Percentiles rank a stretch among this genome's conserved stretches.
Conservation (phyloP, 305 asterid genomes). For the Solanum hybrid region DNA sequence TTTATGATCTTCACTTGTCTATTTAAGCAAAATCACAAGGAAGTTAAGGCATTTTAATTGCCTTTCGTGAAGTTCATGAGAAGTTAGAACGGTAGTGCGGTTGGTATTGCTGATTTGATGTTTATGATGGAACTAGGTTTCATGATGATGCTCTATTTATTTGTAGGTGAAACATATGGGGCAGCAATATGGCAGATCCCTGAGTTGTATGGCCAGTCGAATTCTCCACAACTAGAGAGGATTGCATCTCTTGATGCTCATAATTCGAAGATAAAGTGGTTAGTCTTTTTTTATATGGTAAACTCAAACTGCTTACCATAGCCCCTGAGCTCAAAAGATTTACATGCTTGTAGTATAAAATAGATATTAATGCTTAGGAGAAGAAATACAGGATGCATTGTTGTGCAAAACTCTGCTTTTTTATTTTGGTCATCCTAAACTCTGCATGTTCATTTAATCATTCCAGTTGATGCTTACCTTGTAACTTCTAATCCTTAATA, state of each 20-base stretch:
- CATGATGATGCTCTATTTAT: background rate
- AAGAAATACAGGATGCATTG: background rate
- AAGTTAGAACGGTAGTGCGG: background rate
- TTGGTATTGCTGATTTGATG: background rate
- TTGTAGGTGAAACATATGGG: constrained; percentile 69
- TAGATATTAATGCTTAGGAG: background rate
- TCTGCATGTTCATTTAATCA: background rate
- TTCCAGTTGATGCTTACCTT: background rate
- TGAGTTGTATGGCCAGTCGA: constrained; percentile 83
- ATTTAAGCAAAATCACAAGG: background rate
- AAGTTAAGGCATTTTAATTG: background rate
- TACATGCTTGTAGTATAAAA: background rate
- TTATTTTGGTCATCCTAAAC: background rate
- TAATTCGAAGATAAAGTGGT: constrained; percentile 65
- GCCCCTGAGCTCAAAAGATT: background rate
- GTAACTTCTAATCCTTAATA: background rate
- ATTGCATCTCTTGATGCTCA: constrained; percentile 82
- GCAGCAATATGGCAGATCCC: constrained; percentile 98
- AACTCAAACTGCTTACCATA: background rate
- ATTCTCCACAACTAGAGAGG: constrained; percentile 81
- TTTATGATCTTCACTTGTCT: background rate
- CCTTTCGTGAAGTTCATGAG: background rate
- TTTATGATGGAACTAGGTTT: background rate
- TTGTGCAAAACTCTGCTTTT: background rate
- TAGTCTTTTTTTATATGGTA: constrained; percentile 5